These are phyloP conservation scores for Cocos nucifera DNA, from an alignment of 176 grass and related monocot genomes.

Conservation along the genomic window DNA sequence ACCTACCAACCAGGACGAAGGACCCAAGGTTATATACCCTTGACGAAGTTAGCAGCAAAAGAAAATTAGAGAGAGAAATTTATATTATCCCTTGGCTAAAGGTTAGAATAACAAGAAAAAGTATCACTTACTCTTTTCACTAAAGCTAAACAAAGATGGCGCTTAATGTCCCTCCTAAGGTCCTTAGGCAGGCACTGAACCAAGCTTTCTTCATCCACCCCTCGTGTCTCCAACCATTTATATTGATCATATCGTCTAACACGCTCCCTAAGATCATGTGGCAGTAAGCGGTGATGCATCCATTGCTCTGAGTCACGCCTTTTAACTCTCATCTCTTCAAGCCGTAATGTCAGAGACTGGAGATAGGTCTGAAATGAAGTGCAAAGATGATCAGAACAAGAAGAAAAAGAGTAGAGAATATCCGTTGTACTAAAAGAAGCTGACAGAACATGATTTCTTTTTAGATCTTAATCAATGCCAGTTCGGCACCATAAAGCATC, in stretches of 20 bases:
- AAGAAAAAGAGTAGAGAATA: neutral
- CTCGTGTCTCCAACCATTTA: conserved; percentile 67
- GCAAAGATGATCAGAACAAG: neutral
- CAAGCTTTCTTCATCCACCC: conserved; percentile 64
- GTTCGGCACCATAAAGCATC: too few relatives aligned
- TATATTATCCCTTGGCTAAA: too few relatives aligned
- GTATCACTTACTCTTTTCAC: conserved; percentile 35
- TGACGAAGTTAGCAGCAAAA: too few relatives aligned
- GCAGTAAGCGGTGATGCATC: conserved; percentile 68
- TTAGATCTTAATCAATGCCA: too few relatives aligned
- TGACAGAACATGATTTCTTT: too few relatives aligned
- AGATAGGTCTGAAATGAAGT: conserved; percentile 40
- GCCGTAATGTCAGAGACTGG: conserved; percentile 51
- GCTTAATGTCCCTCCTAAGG: conserved; percentile 77
- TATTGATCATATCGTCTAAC: conserved; percentile 72
- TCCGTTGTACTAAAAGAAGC: too few relatives aligned
- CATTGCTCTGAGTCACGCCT: conserved; percentile 72
- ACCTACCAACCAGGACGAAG: conserved; percentile 15
- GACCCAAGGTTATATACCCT: neutral
- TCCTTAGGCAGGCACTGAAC: conserved; percentile 67
- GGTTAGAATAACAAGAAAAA: too few relatives aligned
- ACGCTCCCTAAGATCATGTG: conserved; percentile 49
- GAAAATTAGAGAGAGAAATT: too few relatives aligned
- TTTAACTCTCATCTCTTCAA: conserved; percentile 67
- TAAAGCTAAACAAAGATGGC: conserved; percentile 64